phyloP scores from a whole-genome alignment of 164 flowering plant species.

The Tetracentron sinense region DNA sequence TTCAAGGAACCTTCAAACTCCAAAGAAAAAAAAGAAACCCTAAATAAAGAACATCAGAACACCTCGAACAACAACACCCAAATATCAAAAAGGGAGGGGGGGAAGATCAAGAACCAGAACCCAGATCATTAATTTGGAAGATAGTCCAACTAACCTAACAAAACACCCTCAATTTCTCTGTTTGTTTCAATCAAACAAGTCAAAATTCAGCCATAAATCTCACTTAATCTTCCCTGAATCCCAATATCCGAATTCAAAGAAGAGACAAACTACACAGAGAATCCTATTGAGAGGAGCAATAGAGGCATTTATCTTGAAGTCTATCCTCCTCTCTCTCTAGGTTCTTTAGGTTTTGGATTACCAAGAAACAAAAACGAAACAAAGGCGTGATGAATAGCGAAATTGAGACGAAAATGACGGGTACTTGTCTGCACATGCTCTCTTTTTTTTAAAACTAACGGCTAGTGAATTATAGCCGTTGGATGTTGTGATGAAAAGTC shows the following conservation, averaged over 20 bases:
- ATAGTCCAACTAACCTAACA: constrained; percentile 3
- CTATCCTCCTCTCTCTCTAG: constrained; percentile 2
- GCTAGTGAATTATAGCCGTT: constrained; percentile 66
- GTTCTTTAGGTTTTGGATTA: constrained; percentile 6
- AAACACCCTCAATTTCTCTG: constrained; percentile 1
- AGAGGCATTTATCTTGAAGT: constrained; percentile 8
- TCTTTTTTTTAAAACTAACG: constrained; percentile 53
- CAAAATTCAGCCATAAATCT: constrained; percentile 3
- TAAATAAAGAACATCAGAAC: background rate
- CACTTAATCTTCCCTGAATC: background rate
- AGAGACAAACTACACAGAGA: constrained; percentile 25
- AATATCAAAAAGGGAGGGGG: background rate
- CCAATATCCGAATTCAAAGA: constrained; percentile 1
- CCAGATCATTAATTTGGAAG: constrained; percentile 10
- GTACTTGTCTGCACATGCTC: constrained; percentile 39
- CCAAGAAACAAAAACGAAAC: background rate
- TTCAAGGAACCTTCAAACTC: background rate
- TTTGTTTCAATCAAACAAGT: constrained; percentile 6
- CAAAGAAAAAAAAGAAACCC: constrained; percentile 5
- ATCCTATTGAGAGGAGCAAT: constrained; percentile 22
- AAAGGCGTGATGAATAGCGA: background rate
- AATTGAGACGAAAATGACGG: constrained; percentile 35
- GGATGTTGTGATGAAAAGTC: constrained; percentile 36
- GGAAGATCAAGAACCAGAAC: constrained; percentile 1
- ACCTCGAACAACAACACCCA: background rate